These are phyloP conservation scores for Corymbia maculata DNA, from an alignment of 345 rosid genomes.

Conservation along the genomic window DNA sequence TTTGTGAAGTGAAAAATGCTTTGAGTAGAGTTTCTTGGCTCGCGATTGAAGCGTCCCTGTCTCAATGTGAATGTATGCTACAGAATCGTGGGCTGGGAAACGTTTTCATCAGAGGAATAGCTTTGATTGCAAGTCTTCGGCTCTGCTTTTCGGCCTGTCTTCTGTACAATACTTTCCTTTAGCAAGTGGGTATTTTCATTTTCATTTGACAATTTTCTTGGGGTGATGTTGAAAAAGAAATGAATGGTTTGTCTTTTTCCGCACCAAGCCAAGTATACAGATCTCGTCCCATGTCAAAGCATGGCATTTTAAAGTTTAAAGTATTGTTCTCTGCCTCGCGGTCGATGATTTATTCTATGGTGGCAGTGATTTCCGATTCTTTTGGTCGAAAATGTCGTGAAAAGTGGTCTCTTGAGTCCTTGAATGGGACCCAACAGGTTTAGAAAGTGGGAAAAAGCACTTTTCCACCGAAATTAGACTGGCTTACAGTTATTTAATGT, in stretches of 20 bases:
- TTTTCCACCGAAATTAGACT: neutral
- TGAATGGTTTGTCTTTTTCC: neutral
- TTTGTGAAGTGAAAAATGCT: neutral
- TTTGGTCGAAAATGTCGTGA: neutral
- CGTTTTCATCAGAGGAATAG: neutral
- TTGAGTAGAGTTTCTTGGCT: neutral
- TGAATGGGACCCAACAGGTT: neutral
- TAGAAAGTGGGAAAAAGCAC: neutral
- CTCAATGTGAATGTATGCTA: neutral
- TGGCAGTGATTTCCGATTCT: neutral
- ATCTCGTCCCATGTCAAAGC: neutral
- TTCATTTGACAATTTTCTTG: neutral
- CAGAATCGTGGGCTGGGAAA: neutral
- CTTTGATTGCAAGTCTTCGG: neutral
- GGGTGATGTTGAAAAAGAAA: neutral
- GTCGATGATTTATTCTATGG: neutral
- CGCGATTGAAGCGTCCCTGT: neutral
- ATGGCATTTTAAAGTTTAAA: neutral
- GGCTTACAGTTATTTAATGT: neutral
- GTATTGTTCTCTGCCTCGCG: neutral
- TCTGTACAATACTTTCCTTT: slow-evolving; percentile 6
- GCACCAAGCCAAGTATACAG: neutral
- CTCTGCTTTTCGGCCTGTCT: neutral
- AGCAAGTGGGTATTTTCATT: neutral
- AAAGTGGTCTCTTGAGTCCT: neutral